These are phyloP conservation scores for Nelumbo lutea DNA, from an alignment of 164 flowering plant species.

Conservation along the genomic window DNA sequence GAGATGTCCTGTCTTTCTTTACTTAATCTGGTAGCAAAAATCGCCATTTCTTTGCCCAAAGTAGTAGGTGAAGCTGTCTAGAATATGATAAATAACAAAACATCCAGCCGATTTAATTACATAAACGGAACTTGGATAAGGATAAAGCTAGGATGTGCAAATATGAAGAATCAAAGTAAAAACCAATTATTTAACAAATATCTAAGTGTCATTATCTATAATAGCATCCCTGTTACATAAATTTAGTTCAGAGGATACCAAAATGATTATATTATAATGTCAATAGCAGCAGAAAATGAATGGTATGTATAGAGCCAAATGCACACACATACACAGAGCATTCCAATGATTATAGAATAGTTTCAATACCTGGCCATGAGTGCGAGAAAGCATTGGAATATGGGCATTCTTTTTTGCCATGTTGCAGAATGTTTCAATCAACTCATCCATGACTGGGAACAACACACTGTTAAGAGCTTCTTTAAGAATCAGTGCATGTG, in stretches of 20 bases:
- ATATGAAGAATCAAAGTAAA: no score
- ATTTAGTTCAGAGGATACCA: no score
- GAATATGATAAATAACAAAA: constrained; percentile 8
- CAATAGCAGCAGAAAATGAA: no score
- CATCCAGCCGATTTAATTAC: no score
- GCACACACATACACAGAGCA: no score
- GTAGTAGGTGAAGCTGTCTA: constrained; percentile 96
- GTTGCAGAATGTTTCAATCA: constrained; percentile 49
- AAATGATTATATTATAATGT: no score
- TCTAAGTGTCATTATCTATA: no score
- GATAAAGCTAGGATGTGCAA: no score
- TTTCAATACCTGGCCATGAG: constrained; percentile 84
- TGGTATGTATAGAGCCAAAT: no score
- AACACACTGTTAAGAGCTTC: constrained; percentile 52
- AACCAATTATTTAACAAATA: no score
- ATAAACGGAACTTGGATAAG: no score
- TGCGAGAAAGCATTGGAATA: constrained; percentile 89
- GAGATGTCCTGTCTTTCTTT: constrained; percentile 50
- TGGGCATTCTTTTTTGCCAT: constrained; percentile 67
- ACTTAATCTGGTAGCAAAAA: constrained; percentile 71
- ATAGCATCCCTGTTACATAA: no score
- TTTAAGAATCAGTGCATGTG: constrained; percentile 86
- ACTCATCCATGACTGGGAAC: constrained; percentile 64
- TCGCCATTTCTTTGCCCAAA: constrained; percentile 87
- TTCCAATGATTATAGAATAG: neutral